Evolutionary conservation across 164 flowering plant genomes (phyloP).

Genomic region (Vitis rupestris): DNA sequence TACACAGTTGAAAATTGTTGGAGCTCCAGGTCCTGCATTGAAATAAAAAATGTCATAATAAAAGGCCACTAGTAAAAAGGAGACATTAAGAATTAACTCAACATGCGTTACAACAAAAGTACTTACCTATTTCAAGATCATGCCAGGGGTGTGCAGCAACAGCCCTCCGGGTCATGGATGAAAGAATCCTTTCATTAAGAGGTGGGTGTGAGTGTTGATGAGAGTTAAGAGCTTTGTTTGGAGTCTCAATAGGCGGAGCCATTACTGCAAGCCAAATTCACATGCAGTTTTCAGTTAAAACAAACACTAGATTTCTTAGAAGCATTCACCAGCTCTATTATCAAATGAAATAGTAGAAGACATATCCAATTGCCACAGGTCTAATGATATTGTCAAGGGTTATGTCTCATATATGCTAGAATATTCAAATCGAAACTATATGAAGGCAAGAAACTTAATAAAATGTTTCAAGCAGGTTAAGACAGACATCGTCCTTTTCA

Average conservation of each 20-base stretch:
- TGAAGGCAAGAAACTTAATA: no score
- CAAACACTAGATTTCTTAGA: neutral
- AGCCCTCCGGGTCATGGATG: slow-evolving; percentile 68
- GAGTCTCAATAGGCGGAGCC: slow-evolving; percentile 47
- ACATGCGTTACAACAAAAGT: neutral
- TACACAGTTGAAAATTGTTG: slow-evolving; percentile 75
- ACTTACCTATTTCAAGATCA: slow-evolving; percentile 88
- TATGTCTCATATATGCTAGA: no score
- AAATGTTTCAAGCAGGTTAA: no score
- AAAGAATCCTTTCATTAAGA: slow-evolving; percentile 81
- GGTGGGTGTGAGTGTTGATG: slow-evolving; percentile 41
- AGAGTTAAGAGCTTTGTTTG: slow-evolving; percentile 16
- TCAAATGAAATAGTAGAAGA: no score
- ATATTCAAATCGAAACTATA: no score
- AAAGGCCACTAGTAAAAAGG: neutral
- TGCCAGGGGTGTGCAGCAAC: slow-evolving; percentile 96
- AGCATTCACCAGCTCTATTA: neutral
- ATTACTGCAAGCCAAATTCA: slow-evolving; percentile 36
- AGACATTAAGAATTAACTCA: neutral
- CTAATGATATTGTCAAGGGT: no score
- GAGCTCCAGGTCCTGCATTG: slow-evolving; percentile 82
- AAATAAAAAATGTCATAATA: neutral
- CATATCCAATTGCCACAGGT: no score
- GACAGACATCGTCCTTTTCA: neutral
- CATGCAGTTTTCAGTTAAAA: neutral